Evolutionary conservation across 2,329 filamentous ascomycete species (phyloP), one percentile per base, ranked within the genome.

Genomic region (Penicillium oxalicum): DNA sequence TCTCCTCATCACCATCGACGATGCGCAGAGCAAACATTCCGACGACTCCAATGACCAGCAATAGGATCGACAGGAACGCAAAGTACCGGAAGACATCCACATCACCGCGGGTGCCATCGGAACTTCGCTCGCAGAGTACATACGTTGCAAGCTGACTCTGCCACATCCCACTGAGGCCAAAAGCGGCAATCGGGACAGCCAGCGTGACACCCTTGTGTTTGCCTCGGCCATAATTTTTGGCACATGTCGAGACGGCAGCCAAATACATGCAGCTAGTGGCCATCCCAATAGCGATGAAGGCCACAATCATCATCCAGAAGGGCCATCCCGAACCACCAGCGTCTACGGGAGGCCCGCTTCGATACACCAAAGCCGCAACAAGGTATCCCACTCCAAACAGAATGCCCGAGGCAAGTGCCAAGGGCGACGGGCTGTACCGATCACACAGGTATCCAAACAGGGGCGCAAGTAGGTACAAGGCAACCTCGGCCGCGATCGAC

Each of bases 91-190:
- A 91, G 2, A 96, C 91, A 65, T 84, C 80, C 4, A 84, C 76
- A 50, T 83, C 79, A 4, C 80, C 80, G 24, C 61, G 60, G 39
- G 67, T 75, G 24, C 72, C 75, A 4, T 87, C 87, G 52, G 87
- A 81, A 0, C 81, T 75, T 6, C 74, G 77, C 67, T 91, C 87
- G 66, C 82, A 88, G 36, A 97, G 79, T 45, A 95, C 64, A 44
- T 83, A 81, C 58, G 83, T 91, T 28, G 86, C 91, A 25, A 95
- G 73, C 72, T 97, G 91, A 61, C 89, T 94, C 70, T 93, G 79
- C 87, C 93, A 95, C 86, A 98, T 91, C 41, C 91, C 90, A 63
- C 91, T 95, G 48, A 98, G 70, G 0, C 93, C 93, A 66, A 96
- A 95, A 5, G 88, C 86, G 0, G 93, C 89, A 66, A 97, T 96